Evolutionary conservation across 768 basidiomycete genomes (phyloP).

Genomic region (Suillus variegatus): DNA sequence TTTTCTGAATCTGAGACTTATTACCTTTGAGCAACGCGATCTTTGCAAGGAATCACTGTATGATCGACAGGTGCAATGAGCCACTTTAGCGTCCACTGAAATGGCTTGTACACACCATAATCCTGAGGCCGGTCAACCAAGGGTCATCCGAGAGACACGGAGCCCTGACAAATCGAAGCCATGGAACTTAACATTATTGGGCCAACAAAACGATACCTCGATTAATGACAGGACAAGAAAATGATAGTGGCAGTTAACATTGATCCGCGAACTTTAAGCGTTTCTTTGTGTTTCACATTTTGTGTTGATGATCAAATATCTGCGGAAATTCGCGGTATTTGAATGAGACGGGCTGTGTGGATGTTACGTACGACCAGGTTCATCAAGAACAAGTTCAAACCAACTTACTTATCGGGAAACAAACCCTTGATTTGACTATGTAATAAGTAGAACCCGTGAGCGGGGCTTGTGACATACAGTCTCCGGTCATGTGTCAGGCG

Average conservation of each 20-base stretch:
- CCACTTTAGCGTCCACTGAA: background rate
- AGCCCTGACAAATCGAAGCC: background rate
- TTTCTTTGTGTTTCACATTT: background rate
- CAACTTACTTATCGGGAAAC: slow-evolving; percentile 2
- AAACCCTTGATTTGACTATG: background rate
- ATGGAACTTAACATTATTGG: background rate
- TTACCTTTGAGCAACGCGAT: background rate
- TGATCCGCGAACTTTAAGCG: background rate
- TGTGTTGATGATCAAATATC: background rate
- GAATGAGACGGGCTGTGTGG: background rate
- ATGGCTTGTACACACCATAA: background rate
- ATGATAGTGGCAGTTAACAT: background rate
- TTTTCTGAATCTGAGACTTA: background rate
- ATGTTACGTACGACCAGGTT: background rate
- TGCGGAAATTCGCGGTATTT: background rate
- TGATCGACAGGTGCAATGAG: background rate
- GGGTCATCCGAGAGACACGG: background rate
- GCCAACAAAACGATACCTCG: background rate
- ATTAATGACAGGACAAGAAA: background rate
- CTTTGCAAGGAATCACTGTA: slow-evolving; percentile 1
- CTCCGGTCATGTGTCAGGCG: background rate
- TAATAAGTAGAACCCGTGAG: slow-evolving; percentile 2
- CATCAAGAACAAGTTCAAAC: background rate
- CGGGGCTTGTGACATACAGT: background rate
- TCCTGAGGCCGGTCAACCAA: background rate